phyloP scores from a whole-genome alignment of 2,329 filamentous ascomycete species.

The Aspergillus thermomutatus region DNA sequence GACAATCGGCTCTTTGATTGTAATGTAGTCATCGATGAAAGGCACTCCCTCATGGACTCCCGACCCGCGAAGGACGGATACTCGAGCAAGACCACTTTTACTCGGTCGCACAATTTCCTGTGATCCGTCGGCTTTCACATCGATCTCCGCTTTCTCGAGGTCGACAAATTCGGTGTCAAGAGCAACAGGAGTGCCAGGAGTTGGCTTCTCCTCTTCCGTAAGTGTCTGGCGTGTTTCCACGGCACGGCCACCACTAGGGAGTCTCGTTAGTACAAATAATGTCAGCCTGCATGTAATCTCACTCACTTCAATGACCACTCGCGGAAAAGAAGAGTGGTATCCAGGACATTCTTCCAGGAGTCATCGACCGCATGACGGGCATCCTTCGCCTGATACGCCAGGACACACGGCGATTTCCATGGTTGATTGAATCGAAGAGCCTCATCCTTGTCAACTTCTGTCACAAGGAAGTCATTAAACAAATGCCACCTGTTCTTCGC shows the following conservation, averaged over 20 bases:
- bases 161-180: constrained; percentile 97
- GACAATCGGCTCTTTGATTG: constrained; percentile 83
- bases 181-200: constrained; percentile 72
- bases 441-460: constrained; percentile 73
- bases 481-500: constrained; percentile 80
- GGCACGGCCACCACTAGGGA: constrained; percentile 31
- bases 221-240: constrained; percentile 40
- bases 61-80: constrained; percentile 78
- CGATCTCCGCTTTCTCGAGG: constrained; percentile 87
- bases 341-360: constrained; percentile 78
- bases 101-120: constrained; percentile 88
- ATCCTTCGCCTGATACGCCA: constrained; percentile 80
- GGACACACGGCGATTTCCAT: constrained; percentile 89
- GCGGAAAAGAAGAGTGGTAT: constrained; percentile 79
- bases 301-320: constrained; percentile 58
- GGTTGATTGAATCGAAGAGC: constrained; percentile 83
- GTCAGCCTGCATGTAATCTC: neutral
- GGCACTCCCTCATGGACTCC: constrained; percentile 76
- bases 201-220: constrained; percentile 60
- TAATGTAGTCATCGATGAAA: constrained; percentile 97
- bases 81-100: constrained; percentile 85
- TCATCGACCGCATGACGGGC: constrained; percentile 79
- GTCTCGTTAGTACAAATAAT: neutral
- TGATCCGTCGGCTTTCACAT: constrained; percentile 91
- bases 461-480: constrained; percentile 95